These are phyloP conservation scores for Saccharomycopsis sp. DNA, from an alignment of 805 yeast genomes.

Conservation along the genomic window DNA sequence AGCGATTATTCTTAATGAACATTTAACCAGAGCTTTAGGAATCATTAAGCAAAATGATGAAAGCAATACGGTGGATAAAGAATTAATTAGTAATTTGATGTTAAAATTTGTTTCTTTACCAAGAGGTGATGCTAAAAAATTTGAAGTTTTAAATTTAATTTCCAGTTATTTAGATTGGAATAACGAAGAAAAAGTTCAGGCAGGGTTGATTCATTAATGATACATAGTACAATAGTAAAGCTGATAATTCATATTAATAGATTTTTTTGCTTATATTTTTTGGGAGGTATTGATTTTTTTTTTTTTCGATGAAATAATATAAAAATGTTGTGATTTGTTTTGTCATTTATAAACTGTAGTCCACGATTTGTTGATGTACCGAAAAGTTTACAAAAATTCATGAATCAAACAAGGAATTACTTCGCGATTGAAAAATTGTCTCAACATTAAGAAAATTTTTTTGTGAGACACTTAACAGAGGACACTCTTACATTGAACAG, in stretches of 20 bases:
- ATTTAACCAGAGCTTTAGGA: slow-evolving; percentile 83
- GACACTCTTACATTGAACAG: too few species aligned
- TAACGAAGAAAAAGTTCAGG: slow-evolving; percentile 63
- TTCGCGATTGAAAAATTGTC: too few species aligned
- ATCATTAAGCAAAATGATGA: slow-evolving; percentile 70
- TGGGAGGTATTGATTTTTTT: not conserved
- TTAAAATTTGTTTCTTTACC: slow-evolving; percentile 81
- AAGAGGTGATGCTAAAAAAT: slow-evolving; percentile 88
- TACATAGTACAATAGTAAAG: too few species aligned
- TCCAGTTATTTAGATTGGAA: slow-evolving; percentile 85
- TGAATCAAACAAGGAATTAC: too few species aligned
- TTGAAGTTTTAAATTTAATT: slow-evolving; percentile 79
- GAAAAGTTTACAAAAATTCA: too few species aligned
- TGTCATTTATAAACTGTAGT: too few species aligned
- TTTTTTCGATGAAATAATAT: not conserved
- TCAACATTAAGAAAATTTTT: too few species aligned
- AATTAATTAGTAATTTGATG: slow-evolving; percentile 75
- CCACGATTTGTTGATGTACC: too few species aligned
- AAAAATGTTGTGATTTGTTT: too few species aligned
- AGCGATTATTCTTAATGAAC: slow-evolving; percentile 87
- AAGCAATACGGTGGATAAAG: slow-evolving; percentile 75
- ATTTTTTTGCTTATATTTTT: too few species aligned
- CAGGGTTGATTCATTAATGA: slow-evolving; percentile 39
- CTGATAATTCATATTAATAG: too few species aligned
- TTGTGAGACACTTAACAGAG: too few species aligned